Evolutionary conservation across 352 stramenopile genomes (phyloP), one percentile per base, ranked within the genome.

Genomic region (Pythium brachiatum): DNA sequence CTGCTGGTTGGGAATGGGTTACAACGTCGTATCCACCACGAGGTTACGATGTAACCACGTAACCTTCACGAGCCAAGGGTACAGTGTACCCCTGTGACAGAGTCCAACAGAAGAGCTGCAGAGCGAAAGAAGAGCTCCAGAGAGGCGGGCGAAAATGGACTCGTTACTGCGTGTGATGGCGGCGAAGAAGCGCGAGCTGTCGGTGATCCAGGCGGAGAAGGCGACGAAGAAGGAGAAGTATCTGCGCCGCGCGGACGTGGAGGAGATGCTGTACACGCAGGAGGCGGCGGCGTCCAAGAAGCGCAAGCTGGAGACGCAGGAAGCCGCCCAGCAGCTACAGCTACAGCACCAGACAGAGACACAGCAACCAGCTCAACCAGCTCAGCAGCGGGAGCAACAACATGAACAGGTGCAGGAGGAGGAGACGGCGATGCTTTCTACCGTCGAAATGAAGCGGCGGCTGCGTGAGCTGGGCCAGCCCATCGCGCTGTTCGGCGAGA

Each of bases 401-500:
- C 29, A 60, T 23, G 25, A 31, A 16, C 46, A 51, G 13, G 3
- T 55, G 50, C 44, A 70, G 27, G 60, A 67, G 18, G 54, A 76
- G 53, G 54, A 60, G 5, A 52, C 66, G n/a, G 66, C 74, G 34
- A 50, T 78, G 36, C 56, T 95, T 52, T 68, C 84, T 27, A 92
- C 74, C 72, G 52, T 73, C 1, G 87, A 97, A 53, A 77, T 96
- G 62, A 91, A 92, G 59, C 73, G 75, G 32, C 84, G 83, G 15
- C 73, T 98, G 50, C 80, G 92, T 9, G 78, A 89, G 48, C 58
- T 96, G 15, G 83, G 87, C 1, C 54, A 96, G 62, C 88, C 89
- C 9, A 81, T 97, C 43, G 94, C 87, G 43, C 71, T 97, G 4
- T 98, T 97, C 72, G 89, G 88, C 12, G 92, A 98, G 67, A 75